Base-by-base conservation (phyloP, 805 yeast species). In the Priceomyces haplophilus region DNA sequence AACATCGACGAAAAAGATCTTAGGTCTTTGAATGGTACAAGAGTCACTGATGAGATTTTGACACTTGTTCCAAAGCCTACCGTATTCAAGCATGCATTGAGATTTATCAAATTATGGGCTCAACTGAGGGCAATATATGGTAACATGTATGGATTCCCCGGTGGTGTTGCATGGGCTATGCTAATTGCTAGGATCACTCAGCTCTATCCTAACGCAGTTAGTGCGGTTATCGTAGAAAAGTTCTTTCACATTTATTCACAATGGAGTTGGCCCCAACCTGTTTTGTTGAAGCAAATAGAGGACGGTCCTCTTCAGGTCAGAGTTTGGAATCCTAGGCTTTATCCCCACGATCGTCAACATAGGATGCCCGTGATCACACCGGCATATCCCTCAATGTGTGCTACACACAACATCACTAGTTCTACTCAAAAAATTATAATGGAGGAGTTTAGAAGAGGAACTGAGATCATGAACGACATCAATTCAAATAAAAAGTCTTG, bases 151-250 rank as follows among this genome's bases (percentile, higher is more conserved):
- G 99, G 99, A 0, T 93, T 91, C 65, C 99, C 98, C 1, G 99
- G 99, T 56, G 99, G 99, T 64, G 99, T 93, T 38, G 99, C 99
- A 1, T 93, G 99, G 99, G 99, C 99, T 0, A 93, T 93, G 97
- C 64, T 93, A 32, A 97, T 90, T n/a, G 99, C 98, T 1, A 76
- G 99, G 54, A 88, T 93, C 21, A 93, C 99, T 64, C 99, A 93
- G 62, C 67, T 93, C 39, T 93, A 91, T 60, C 99, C 99, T 7
- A 91, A 91, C 64, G 95, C 98, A 0, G 95, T 89, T 10, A 83
- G 97, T 47, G 88, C 98, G 0, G 88, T 86, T 2, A 85, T 93
- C 40, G 83, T 93, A n/a, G 80, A 84, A 45, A 86, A 89, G 58
- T 93, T 93, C 60, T 93, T 93, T 66, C 79, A 80, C 50, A 88